A percentile compares a stretch with the other conserved stretches of the same genome.
Conservation (phyloP, 768 basidiomycete genomes). For the Gelatoporia subvermispora region DNA sequence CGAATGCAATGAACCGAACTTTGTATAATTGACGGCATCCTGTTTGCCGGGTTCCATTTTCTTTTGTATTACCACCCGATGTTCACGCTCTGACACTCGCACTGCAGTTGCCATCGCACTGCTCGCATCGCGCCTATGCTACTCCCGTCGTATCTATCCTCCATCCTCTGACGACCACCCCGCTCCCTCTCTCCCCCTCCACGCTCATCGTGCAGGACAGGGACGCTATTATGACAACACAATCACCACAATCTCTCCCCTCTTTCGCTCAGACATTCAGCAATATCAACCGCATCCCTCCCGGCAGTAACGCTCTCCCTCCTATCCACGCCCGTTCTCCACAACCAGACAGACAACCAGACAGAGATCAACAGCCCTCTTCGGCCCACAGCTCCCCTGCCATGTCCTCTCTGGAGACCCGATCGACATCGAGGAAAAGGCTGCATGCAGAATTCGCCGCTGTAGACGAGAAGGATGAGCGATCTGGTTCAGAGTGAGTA, state of each 20-base stretch:
- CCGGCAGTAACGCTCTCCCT: constrained; percentile 52
- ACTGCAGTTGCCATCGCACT: constrained; percentile 6
- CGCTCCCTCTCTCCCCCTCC: constrained; percentile 2
- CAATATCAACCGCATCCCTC: constrained; percentile 45
- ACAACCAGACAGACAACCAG: constrained; percentile 16
- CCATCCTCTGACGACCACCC: constrained; percentile 2
- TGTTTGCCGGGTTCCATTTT: constrained; percentile 14
- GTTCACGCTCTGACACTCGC: constrained; percentile 1
- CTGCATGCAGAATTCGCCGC: constrained; percentile 15
- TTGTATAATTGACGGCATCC: constrained; percentile 22
- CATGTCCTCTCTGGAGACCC: constrained; percentile 13
- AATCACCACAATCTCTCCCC: constrained; percentile 60
- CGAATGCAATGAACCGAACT: constrained; percentile 8
- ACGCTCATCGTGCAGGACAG: constrained; percentile 37
- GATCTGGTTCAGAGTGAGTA: constrained; percentile 44
- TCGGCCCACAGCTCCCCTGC: constrained; percentile 17
- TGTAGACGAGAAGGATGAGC: constrained; percentile 29
- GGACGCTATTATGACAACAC: constrained; percentile 39
- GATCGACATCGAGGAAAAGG: constrained; percentile 23
- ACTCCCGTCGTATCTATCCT: background rate
- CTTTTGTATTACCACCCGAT: constrained; percentile 1
- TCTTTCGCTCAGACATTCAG: constrained; percentile 78
- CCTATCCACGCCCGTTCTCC: constrained; percentile 51
- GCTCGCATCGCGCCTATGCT: constrained; percentile 1
- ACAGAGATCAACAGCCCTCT: constrained; percentile 10